Evolutionary conservation across 257 asterid species (phyloP).

Genomic region (Phtheirospermum japonicum): DNA sequence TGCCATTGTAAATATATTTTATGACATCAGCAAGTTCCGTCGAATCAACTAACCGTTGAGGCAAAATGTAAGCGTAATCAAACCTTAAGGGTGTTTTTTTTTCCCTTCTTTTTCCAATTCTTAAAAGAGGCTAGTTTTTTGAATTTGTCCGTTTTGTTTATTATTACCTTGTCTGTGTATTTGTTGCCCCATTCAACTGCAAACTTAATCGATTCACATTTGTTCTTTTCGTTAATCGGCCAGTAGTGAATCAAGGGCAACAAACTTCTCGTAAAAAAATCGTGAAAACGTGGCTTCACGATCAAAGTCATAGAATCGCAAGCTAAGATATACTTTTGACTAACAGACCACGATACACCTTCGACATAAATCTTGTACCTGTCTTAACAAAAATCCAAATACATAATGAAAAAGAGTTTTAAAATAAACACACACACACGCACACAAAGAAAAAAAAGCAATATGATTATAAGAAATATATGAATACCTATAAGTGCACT

Average conservation of each 20-base stretch:
- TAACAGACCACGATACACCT: constrained; percentile 89
- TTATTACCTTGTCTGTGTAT: constrained; percentile 50
- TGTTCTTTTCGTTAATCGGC: constrained; percentile 49
- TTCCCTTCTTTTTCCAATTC: too few species aligned
- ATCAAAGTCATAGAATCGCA: constrained; percentile 73
- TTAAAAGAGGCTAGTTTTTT: too few species aligned
- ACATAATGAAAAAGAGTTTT: background rate
- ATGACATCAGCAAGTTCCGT: too few species aligned
- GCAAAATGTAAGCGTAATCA: too few species aligned
- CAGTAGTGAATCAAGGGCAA: constrained; percentile 72
- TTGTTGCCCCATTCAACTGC: constrained; percentile 94
- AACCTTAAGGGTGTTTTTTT: too few species aligned
- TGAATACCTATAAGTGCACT: constrained; percentile 65
- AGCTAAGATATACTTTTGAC: constrained; percentile 82
- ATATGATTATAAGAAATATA: background rate
- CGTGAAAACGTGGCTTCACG: constrained; percentile 57
- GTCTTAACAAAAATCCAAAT: constrained; percentile 11
- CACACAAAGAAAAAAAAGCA: background rate
- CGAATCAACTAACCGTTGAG: too few species aligned
- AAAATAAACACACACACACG: too few species aligned
- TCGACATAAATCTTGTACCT: constrained; percentile 83
- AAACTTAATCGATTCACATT: constrained; percentile 57
- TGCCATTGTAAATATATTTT: too few species aligned
- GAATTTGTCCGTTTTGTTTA: background rate
- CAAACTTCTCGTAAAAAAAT: constrained; percentile 78